Evolutionary conservation across 2,329 filamentous ascomycete species (phyloP), one percentile per base, ranked within the genome.

Genomic region (Colletotrichum eleusines): DNA sequence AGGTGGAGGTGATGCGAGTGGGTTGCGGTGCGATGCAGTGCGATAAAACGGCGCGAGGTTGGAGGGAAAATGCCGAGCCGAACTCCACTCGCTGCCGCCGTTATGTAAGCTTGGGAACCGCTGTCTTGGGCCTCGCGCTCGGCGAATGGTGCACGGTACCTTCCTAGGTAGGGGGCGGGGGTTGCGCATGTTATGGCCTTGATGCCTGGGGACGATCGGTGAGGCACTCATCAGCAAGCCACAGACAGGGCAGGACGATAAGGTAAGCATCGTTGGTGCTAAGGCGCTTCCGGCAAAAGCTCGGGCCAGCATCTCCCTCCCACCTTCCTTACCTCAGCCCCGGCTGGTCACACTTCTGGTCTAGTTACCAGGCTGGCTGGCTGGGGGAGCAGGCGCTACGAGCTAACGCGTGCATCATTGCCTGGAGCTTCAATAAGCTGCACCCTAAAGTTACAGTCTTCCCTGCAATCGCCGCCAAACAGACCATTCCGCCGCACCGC

Each of bases 361-460:
- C 50, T 50, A 42, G 38, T 14, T 40, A 44, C 53, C 46, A 71
- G 69, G 64, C 68, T 71, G 63, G 58, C 51, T 62, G 31, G 66
- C 42, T 46, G 44, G 20, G 23, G 44, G 44, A 55, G 58, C 51
- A 71, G 66, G 65, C 69, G 69, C 69, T 63, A 70, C 53, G 40
- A 67, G 63, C 68, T 65, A 73, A 74, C 72, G 72, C 71, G 72
- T 74, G 72, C 72, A 66, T 74, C 72, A 74, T 73, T 74, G 72
- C 72, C 72, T 74, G 67, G 72, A 74, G 72, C 72, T 73, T 66
- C 72, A 71, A 44, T 50, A 48, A 72, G 69, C 65, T 73, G 60
- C 64, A 66, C 55, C 54, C 48, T 28, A 55, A 66, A 70, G 66
- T 57, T 40, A 54, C 61, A 71, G 71, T 61, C 71, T 66, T 66